Base-by-base conservation (phyloP, 1,284 basidiomycete species). In the Apiotrichum veenhuisii region DNA sequence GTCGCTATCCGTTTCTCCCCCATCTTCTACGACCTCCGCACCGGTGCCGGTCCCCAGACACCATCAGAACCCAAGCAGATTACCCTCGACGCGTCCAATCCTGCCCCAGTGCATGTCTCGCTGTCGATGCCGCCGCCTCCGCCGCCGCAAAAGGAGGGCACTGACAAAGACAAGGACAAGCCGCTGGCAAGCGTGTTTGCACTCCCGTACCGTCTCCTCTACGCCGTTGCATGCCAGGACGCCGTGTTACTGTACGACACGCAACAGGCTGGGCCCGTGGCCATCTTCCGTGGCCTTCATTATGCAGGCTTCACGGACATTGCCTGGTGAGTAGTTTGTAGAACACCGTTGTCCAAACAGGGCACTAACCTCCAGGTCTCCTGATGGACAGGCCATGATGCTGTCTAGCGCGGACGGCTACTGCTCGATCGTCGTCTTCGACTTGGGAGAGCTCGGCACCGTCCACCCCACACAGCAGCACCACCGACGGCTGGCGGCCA, bases 261-360 rank as follows among this genome's bases (percentile, higher is more conserved):
- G 4, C 95, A 98, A 76, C 95, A 98, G 78, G 83, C 91, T 1
- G 85, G 88, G 0, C 96, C 95, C 0, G 84, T 98, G 43, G 94
- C 91, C 73, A 82, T 98, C 68, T 84, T 99, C 69, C 91, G 88
- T 52, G 97, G 96, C 71, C 78, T 98, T 65, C 95, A 98, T 78
- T 98, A 97, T 73, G 91, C 96, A 59, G 91, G 94, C 67, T 98
- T 98, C 71, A 98, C 96, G 1, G 95, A 99, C 78, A 82, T 97
- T 78, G 85, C 88, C 44, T 99, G 95, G 95, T 95, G 68, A 61
- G 88, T 82, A 25, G 30, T 12, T 30, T 7, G 7, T 30, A 12
- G 30, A 30, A 30, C 30, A 7, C 7, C 12, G 12, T 30, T 30
- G 30, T 7, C 30, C n/a, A n/a, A n/a, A n/a, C n/a, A n/a, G n/a